Conservation (phyloP, 805 yeast genomes). For the Barnettozyma vustinii region DNA sequence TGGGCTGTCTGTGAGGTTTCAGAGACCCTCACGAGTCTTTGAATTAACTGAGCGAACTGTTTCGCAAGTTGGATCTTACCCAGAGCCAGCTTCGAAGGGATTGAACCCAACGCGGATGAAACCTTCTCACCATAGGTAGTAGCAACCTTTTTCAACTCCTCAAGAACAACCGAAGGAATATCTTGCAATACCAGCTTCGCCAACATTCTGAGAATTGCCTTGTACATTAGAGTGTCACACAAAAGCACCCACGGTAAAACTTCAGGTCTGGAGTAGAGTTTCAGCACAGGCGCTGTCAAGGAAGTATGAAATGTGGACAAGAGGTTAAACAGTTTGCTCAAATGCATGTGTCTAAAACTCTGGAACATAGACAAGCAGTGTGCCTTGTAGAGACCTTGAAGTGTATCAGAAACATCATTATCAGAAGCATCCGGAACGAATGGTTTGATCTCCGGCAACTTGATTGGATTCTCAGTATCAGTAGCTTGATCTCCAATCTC, state of each 20-base stretch:
- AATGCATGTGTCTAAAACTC: slow-evolving; percentile 59
- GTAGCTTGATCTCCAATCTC: slow-evolving; percentile 12
- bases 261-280: slow-evolving; percentile 45
- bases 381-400: slow-evolving; percentile 55
- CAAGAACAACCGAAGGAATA: slow-evolving; percentile 53
- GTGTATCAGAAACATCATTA: slow-evolving; percentile 45
- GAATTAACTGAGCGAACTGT: slow-evolving; percentile 46
- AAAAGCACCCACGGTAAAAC: slow-evolving; percentile 57
- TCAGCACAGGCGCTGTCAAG: slow-evolving; percentile 58
- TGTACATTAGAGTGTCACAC: slow-evolving; percentile 63
- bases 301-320: slow-evolving; percentile 48
- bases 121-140: slow-evolving; percentile 42
- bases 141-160: slow-evolving; percentile 50
- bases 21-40: slow-evolving; percentile 48
- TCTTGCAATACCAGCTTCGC: slow-evolving; percentile 52
- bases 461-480: slow-evolving; percentile 22
- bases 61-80: slow-evolving; percentile 50
- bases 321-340: slow-evolving; percentile 51
- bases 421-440: slow-evolving; percentile 18
- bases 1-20: slow-evolving; percentile 48
- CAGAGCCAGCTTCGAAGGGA: slow-evolving; percentile 46
- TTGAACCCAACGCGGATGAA: slow-evolving; percentile 32
- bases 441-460: slow-evolving; percentile 33
- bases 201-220: slow-evolving; percentile 49
- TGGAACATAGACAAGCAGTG: slow-evolving; percentile 64